Conservation (phyloP, 352 stramenopile species). For the Phytophthora megakarya region DNA sequence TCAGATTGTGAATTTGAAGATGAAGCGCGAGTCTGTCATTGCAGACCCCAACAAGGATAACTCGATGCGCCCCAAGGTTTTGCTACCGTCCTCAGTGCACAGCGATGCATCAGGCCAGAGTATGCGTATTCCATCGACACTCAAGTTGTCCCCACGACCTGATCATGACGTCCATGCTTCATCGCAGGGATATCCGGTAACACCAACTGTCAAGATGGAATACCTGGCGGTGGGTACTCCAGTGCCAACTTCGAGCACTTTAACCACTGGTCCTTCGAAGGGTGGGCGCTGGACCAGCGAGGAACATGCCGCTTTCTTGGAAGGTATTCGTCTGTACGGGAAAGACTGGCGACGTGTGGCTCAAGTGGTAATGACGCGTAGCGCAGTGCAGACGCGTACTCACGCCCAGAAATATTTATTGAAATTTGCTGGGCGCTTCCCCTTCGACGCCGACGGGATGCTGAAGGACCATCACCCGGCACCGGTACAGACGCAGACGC, state of each 20-base stretch:
- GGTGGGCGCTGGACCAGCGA: conserved; percentile 88
- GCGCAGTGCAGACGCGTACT: conserved; percentile 87
- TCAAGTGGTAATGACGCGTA: conserved; percentile 82
- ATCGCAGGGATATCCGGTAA: conserved; percentile 15
- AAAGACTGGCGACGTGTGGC: conserved; percentile 88
- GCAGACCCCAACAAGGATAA: conserved; percentile 87
- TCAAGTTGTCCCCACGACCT: conserved; percentile 36
- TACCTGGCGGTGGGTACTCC: conserved; percentile 28
- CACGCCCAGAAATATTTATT: conserved; percentile 94
- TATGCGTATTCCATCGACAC: conserved; percentile 9
- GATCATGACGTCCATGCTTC: conserved; percentile 8
- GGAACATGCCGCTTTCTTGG: conserved; percentile 85
- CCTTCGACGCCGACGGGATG: conserved; percentile 63
- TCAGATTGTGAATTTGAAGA: conserved; percentile 81
- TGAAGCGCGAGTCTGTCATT: conserved; percentile 88
- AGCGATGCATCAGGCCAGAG: conserved; percentile 8
- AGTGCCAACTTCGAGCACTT: conserved; percentile 16
- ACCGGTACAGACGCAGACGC: conserved; percentile 17
- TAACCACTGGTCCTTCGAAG: conserved; percentile 50
- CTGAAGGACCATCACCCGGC: conserved; percentile 40
- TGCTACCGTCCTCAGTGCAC: conserved; percentile 27
- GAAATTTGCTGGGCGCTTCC: conserved; percentile 87
- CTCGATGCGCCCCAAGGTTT: conserved; percentile 54
- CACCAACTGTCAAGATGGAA: conserved; percentile 40
- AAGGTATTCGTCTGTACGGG: conserved; percentile 86